Percentiles rank a stretch among this genome's conserved stretches.
phyloP scores from a whole-genome alignment of 2,329 filamentous ascomycete species.

The Monilinia polystroma region DNA sequence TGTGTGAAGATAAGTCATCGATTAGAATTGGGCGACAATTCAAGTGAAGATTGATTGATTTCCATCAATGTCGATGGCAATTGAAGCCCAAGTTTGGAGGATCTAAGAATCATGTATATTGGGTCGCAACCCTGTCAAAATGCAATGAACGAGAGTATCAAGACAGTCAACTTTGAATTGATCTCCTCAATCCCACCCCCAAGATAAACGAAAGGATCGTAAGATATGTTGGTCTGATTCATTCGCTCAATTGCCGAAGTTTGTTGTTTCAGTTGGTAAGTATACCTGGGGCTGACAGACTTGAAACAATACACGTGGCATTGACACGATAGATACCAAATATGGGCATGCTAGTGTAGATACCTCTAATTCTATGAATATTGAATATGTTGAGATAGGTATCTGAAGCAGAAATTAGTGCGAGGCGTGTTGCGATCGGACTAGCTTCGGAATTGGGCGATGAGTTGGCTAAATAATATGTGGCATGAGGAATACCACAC shows the following conservation, averaged over 20 bases:
- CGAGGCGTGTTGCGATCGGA: constrained; percentile 5
- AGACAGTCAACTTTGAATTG: not conserved
- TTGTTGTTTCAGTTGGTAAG: not conserved
- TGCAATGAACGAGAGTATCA: not conserved
- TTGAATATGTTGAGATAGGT: not conserved
- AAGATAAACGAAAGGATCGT: not conserved
- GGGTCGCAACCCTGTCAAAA: not conserved
- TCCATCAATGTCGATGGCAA: not conserved
- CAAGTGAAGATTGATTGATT: not conserved
- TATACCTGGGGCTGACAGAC: not conserved
- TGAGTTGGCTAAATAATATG: constrained; percentile 20
- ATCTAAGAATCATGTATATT: not conserved
- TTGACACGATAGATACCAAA: constrained; percentile 8
- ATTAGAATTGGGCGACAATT: not conserved
- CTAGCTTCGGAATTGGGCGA: constrained; percentile 11
- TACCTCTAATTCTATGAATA: not conserved
- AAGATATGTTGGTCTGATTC: not conserved
- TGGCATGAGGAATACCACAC: constrained; percentile 19
- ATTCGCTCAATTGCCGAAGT: constrained; percentile 1
- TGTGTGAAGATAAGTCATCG: not conserved
- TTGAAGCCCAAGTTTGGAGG: not conserved
- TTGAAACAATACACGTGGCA: constrained; percentile 20
- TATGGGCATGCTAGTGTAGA: not conserved
- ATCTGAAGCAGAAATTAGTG: not conserved
- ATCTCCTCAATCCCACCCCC: not conserved